phyloP scores from a whole-genome alignment of 805 yeast genomes.

The Tetrapisispora pingtungensis region DNA sequence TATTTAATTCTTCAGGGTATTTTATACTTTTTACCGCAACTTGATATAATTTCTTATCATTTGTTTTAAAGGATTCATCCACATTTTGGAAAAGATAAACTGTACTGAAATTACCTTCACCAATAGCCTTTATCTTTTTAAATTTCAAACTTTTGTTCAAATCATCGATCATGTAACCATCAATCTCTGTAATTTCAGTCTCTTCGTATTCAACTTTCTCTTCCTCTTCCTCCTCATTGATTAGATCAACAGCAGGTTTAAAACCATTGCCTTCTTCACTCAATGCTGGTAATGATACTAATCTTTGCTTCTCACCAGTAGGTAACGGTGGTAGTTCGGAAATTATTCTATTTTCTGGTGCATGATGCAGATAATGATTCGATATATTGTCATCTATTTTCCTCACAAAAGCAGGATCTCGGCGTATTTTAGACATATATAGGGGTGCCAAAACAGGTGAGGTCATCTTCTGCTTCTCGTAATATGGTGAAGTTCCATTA shows the following conservation, averaged over 20 bases:
- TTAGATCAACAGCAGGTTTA: background rate
- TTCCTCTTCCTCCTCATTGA: background rate
- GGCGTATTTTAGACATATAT: constrained; percentile 12
- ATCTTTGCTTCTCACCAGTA: constrained; percentile 13
- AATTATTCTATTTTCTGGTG: constrained; percentile 13
- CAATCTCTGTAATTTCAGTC: constrained; percentile 3
- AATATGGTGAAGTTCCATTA: background rate
- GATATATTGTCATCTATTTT: constrained; percentile 5
- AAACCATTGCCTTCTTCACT: constrained; percentile 8
- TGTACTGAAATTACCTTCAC: constrained; percentile 59
- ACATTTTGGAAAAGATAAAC: constrained; percentile 41
- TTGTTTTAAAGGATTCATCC: constrained; percentile 6
- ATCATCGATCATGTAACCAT: constrained; percentile 14
- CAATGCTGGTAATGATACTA: constrained; percentile 19
- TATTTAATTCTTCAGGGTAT: constrained; percentile 26
- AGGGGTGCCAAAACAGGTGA: constrained; percentile 12
- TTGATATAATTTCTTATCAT: constrained; percentile 7
- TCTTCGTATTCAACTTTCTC: constrained; percentile 7
- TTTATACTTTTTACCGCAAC: constrained; percentile 67
- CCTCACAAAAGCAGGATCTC: constrained; percentile 1
- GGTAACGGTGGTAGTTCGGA: constrained; percentile 21
- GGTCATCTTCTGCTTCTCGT: background rate
- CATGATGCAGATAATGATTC: background rate
- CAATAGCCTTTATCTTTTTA: constrained; percentile 38
- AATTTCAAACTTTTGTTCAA: constrained; percentile 19